Evolutionary conservation across 495 filamentous ascomycete species (phyloP), one percentile per base, ranked within the genome.

Genomic region (Lepraria neglecta): DNA sequence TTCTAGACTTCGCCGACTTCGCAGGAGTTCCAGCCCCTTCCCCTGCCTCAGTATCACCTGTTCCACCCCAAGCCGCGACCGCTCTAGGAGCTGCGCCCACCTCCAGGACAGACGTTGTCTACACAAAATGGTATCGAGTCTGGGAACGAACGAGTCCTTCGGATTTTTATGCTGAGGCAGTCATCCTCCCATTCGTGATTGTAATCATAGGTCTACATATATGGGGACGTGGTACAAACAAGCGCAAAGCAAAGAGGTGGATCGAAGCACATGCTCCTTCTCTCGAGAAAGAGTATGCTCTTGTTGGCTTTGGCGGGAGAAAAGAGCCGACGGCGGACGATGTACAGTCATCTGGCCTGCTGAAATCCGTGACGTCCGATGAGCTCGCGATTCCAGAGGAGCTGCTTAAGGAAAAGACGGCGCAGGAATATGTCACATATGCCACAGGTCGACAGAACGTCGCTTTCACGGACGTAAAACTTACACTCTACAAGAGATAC

Each of bases 51-150:
- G 71, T 81, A 63, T 71, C 75, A 31, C 65, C 74, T 9, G 48
- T 69, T 47, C 65, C 69, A 15, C 64, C 72, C 30, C 63, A 73
- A n/a, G 62, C 73, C 33, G 70, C 70, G 33, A 69, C 73, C 58
- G 70, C 74, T 51, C 78, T 75, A 52, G 73, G 77, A 33, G 71
- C 76, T 56, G 76, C 78, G 40, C 74, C 81, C 56, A 80, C 78
- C 56, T 67, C 72, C 40, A 72, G 65, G 10, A 68, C 68, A 11
- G 66, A 61, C 58, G 76, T 75, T 30, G 84, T 89, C 14, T 95
- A 88, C 72, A 96, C 94, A 47, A 90, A 89, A 77, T 97, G 94
- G 94, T 98, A 97, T 76, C 89, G 90, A 42, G 78, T 98, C 33
- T 94, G 92, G 82, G 92, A 98, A 81, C 89, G 94, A 65, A 80